A percentile compares a stretch with the other conserved stretches of the same genome.
phyloP scores from a whole-genome alignment of 371 early-diverging fungal species.

The Fennellomyces sp. region DNA sequence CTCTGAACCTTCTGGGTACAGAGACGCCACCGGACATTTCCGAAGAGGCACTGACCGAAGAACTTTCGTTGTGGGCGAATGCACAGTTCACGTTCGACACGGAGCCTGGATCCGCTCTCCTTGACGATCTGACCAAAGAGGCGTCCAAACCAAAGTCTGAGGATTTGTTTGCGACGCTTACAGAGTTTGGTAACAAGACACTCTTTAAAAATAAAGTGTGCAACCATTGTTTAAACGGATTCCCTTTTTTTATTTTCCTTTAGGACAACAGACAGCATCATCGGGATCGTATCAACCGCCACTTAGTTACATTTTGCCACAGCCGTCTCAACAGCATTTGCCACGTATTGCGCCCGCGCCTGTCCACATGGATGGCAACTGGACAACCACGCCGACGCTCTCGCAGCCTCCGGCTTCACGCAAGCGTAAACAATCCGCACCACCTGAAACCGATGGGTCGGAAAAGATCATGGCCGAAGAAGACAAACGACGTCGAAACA shows the following conservation, averaged over 20 bases:
- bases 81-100: conserved; percentile 74
- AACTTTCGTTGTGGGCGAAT: conserved; percentile 68
- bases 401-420: background rate
- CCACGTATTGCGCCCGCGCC: conserved; percentile 47
- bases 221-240: background rate
- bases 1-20: conserved; percentile 39
- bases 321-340: conserved; percentile 4
- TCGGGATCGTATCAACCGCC: background rate
- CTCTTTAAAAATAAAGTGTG: background rate
- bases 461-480: conserved; percentile 57
- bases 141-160: background rate
- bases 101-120: conserved; percentile 44
- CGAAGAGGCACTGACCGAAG: conserved; percentile 44
- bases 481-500: conserved; percentile 93
- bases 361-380: background rate
- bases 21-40: conserved; percentile 38
- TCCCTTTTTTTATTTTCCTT: background rate
- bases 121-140: conserved; percentile 24
- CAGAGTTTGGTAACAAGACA: conserved; percentile 10
- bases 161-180: conserved; percentile 12
- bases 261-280: conserved; percentile 5
- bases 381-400: background rate
- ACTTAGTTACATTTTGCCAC: conserved; percentile 1
- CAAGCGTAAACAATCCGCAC: conserved; percentile 8
- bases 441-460: conserved; percentile 8